Evolutionary conservation across 495 filamentous ascomycete species (phyloP), one percentile per base, ranked within the genome.

Genomic region (Penicillium lividum): DNA sequence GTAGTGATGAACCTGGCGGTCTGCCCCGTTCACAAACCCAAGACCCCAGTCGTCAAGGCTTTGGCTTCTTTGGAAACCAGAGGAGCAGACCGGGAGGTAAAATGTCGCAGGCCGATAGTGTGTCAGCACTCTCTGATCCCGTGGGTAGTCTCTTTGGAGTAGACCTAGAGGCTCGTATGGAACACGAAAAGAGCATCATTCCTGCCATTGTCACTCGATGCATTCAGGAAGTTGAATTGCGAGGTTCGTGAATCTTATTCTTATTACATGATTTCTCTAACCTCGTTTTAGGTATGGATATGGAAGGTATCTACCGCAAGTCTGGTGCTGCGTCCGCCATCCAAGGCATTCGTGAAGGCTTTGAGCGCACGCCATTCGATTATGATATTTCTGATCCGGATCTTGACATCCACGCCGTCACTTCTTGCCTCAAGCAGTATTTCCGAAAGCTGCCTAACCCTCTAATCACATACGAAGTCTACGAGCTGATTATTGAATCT

Each of bases 301-400:
- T 95, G 68, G 93, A 98, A 75, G 95, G 95, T 51, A 96, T 99
- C 62, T 99, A 99, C 78, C 87, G 95, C 60, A 99, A 99, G 79
- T 93, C 91, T 33, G 95, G 95, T 50, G 93, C 93, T 63, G 88
- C 87, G 54, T 88, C 88, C 2, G 89, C 91, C 60, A 88, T 95
- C 70, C 94, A 96, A 68, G 77, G 79, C 44, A 91, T 99, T 58
- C 86, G 90, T 58, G 90, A 92, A 59, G 90, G 92, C 34, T 97
- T 99, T 67, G 93, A 99, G 66, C 86, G 85, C 65, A 86, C 76
- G 57, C 77, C 73, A 8, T 74, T 72, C 29, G 85, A 89, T 59
- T 93, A 83, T 64, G 94, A 98, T 67, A 94, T 99, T 58, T 93
- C 91, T 3, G 94, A 98, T 65, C 90, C 90, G 4, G 86, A 89